Conservation (phyloP, 208 protist species). For the Trypanosoma lewisi region DNA sequence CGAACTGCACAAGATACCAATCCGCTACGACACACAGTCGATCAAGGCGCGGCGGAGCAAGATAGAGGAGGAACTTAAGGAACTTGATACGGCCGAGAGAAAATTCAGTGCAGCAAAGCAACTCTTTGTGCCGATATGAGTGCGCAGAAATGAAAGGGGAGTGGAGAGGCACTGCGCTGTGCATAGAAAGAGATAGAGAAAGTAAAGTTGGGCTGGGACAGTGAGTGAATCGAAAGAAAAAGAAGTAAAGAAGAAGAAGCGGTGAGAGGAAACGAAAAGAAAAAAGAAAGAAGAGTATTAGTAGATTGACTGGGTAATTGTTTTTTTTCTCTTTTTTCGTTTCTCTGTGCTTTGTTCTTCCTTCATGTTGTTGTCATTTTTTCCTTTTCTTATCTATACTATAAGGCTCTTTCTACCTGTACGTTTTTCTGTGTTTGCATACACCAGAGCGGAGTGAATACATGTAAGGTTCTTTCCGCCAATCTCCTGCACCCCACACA, state of each 20-base stretch:
- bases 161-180: not conserved
- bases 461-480: no score
- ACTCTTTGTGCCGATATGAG: slow-evolving; percentile 70
- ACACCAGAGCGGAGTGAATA: no score
- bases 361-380: no score
- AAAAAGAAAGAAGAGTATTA: slow-evolving; percentile 3
- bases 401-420: no score
- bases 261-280: not conserved
- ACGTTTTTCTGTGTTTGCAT: no score
- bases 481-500: no score
- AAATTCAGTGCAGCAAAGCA: slow-evolving; percentile 71
- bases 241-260: slow-evolving; percentile 1
- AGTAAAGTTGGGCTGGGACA: not conserved
- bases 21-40: slow-evolving; percentile 80
- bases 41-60: slow-evolving; percentile 50
- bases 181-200: slow-evolving; percentile 3
- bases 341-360: no score
- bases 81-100: slow-evolving; percentile 56
- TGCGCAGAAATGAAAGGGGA: not conserved
- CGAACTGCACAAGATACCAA: slow-evolving; percentile 76
- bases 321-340: slow-evolving; percentile 10
- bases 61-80: slow-evolving; percentile 72
- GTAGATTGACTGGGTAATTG: not conserved
- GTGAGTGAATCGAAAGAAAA: not conserved
- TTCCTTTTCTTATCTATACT: no score